Base-by-base conservation (phyloP, 2,329 filamentous ascomycete genomes). In the Pestalotiopsis sp. region DNA sequence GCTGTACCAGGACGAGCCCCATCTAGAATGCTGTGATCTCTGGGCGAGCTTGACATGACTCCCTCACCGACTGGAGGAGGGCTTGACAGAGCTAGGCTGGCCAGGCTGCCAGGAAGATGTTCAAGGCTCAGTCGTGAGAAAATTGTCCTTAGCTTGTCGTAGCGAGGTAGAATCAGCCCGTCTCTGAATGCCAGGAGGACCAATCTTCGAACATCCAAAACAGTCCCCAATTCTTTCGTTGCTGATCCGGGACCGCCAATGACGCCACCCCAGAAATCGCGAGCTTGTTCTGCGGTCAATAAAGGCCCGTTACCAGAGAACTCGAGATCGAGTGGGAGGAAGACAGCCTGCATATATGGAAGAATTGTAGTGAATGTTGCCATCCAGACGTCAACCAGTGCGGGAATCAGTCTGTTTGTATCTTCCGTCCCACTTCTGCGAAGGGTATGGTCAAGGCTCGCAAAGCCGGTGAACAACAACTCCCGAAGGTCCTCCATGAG, bases 331-430 rank as follows among this genome's bases (percentile, higher is more conserved):
- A 99, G 83, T 0, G 95, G 96, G 1, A 99, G 84, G 77, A 99
- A 98, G 1, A 98, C 95, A 1, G 95, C 94, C 82, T 98, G 95
- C 75, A 99, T 91, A 77, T 97, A 98, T 0, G 96, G 96, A 4
- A 98, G 82, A 49, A 98, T 93, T 6, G 89, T 92, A 2, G 94
- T 95, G 76, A 98, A 98, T 0, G 96, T 95, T 61, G 96, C 91
- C 69, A 97, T 89, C 96, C 96, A 99, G 77, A 98, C 90, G 77
- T 97, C 94, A 2, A 98, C 95, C 0, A 99, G 85, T 68, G 94
- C 90, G 0, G 94, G 93, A 25, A 98, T 94, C n/a, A 98, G 87
- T 41, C 92, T 89, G 59, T 62, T 62, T n/a, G 59, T 62, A 70
- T 97, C 95, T 76, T 98, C 95, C 0, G 94, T 87, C 27, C 59